Evolutionary conservation across 2,329 filamentous ascomycete species (phyloP).

Genomic region (Penicillium sp.): DNA sequence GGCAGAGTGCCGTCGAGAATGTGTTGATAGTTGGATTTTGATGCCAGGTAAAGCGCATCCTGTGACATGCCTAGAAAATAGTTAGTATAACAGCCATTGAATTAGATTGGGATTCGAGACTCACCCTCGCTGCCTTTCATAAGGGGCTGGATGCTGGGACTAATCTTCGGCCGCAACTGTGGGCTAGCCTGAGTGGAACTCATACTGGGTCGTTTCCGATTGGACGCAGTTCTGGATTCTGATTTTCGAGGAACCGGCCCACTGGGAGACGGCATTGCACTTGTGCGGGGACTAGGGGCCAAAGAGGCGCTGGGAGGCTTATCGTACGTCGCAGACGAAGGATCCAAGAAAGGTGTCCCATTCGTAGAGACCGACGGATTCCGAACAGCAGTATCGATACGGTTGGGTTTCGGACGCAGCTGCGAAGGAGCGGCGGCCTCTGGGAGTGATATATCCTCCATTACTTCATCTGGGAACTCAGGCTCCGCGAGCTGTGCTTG

Average conservation of each 20-base stretch:
- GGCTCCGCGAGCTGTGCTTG: slow-evolving; percentile 31
- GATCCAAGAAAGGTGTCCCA: slow-evolving; percentile 47
- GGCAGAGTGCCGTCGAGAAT: slow-evolving; percentile 87
- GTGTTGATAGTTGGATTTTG: slow-evolving; percentile 97
- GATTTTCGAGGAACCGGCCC: slow-evolving; percentile 35
- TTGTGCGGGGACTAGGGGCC: slow-evolving; percentile 47
- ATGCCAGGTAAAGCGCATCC: slow-evolving; percentile 68
- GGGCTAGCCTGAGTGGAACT: slow-evolving; percentile 73
- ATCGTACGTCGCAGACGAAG: slow-evolving; percentile 30
- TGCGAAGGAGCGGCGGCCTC: slow-evolving; percentile 54
- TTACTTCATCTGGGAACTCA: slow-evolving; percentile 46
- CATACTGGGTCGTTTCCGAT: slow-evolving; percentile 60
- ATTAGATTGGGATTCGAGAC: slow-evolving; percentile 21
- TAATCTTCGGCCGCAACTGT: slow-evolving; percentile 78
- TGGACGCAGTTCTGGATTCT: slow-evolving; percentile 40
- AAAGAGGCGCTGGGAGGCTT: slow-evolving; percentile 28
- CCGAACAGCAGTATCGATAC: slow-evolving; percentile 43
- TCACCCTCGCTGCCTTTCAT: slow-evolving; percentile 61
- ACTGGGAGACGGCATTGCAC: slow-evolving; percentile 46
- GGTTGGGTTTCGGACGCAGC: slow-evolving; percentile 39
- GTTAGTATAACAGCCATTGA: background rate
- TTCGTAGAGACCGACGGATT: slow-evolving; percentile 53
- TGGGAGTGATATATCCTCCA: slow-evolving; percentile 62
- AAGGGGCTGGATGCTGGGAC: slow-evolving; percentile 85
- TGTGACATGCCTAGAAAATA: slow-evolving; percentile 40